A percentile compares a stretch with the other conserved stretches of the same genome.
Conservation (phyloP, 2,329 filamentous ascomycete species). For the Domatiomyces globalis region DNA sequence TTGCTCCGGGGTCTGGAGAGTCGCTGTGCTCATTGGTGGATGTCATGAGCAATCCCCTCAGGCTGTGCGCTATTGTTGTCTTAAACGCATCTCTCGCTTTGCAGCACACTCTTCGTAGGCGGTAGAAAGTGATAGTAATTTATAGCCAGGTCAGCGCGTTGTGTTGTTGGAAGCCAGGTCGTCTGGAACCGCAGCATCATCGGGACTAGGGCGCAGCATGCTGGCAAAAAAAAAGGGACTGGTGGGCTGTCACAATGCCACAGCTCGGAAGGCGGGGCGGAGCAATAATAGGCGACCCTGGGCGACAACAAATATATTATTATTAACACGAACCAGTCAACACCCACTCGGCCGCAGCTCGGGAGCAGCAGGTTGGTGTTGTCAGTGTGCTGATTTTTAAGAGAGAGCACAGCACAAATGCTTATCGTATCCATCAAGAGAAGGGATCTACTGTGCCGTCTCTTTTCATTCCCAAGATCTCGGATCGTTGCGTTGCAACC, state of each 20-base stretch:
- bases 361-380: background rate
- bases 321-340: background rate
- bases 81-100: background rate
- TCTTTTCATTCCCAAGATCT: background rate
- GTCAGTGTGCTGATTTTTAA: background rate
- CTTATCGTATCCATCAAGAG: background rate
- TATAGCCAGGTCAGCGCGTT: background rate
- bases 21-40: slow-evolving; percentile 18
- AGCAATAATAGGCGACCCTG: background rate
- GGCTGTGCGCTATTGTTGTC: background rate
- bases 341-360: background rate
- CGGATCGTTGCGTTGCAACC: background rate
- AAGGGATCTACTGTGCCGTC: background rate
- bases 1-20: slow-evolving; percentile 18
- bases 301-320: background rate
- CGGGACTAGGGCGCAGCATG: background rate
- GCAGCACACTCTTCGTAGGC: background rate
- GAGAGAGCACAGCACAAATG: background rate
- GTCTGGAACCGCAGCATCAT: background rate
- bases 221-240: background rate
- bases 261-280: no score
- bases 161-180: background rate
- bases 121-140: background rate
- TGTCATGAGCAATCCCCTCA: slow-evolving; percentile 13
- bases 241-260: no score